These are phyloP conservation scores for Tubosaeta sp. DNA, from an alignment of 768 basidiomycete genomes.

Conservation along the genomic window DNA sequence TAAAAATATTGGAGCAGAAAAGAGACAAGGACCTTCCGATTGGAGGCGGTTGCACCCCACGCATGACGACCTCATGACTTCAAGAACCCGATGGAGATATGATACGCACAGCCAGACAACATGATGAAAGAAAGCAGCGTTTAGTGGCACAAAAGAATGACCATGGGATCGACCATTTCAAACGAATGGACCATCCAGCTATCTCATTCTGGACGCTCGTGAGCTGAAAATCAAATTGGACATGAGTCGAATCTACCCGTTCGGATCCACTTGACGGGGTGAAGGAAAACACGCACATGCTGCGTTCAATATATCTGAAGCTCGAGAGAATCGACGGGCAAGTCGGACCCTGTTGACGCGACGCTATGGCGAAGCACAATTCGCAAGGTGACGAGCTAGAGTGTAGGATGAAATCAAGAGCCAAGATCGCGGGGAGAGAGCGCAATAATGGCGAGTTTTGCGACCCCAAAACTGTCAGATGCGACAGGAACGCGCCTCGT, in stretches of 20 bases:
- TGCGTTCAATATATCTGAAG: slow-evolving; percentile 4
- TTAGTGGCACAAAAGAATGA: neutral
- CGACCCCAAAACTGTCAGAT: slow-evolving; percentile 33
- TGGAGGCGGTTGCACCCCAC: slow-evolving; percentile 15
- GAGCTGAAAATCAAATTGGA: slow-evolving; percentile 2
- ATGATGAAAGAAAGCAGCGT: neutral
- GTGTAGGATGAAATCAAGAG: neutral
- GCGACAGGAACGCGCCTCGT: slow-evolving; percentile 18
- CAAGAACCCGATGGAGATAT: slow-evolving; percentile 18
- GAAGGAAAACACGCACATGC: slow-evolving; percentile 16
- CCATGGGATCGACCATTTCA: slow-evolving; percentile 18
- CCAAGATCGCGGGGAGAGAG: neutral
- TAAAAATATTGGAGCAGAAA: neutral
- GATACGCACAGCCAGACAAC: slow-evolving; percentile 22
- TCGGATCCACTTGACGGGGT: slow-evolving; percentile 15
- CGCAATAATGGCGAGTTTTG: slow-evolving; percentile 6
- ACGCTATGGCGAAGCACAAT: neutral
- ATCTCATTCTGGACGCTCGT: neutral
- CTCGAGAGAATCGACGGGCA: slow-evolving; percentile 10
- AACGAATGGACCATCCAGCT: slow-evolving; percentile 1
- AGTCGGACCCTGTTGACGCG: slow-evolving; percentile 16
- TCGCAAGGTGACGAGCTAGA: slow-evolving; percentile 10
- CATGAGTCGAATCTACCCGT: slow-evolving; percentile 1
- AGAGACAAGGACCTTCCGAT: neutral
- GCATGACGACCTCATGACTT: slow-evolving; percentile 12